Evolutionary conservation across 2,329 filamentous ascomycete species (phyloP).

Genomic region (Fusarium palustre): DNA sequence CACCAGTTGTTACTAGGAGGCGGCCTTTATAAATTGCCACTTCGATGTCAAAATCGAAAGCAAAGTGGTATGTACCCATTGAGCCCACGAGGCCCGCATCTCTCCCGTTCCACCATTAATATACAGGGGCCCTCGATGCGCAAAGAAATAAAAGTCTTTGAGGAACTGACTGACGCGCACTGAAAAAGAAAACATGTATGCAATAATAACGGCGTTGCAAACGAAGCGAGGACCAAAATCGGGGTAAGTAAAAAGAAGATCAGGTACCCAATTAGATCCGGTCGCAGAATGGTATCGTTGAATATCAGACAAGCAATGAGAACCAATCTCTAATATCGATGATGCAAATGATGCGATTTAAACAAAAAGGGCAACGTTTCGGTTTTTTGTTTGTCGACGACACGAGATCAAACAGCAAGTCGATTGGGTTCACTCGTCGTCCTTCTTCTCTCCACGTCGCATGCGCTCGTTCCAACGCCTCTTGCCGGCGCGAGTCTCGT

Average conservation of each 20-base stretch:
- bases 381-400: slow-evolving; percentile 9
- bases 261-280: slow-evolving; percentile 30
- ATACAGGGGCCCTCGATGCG: slow-evolving; percentile 28
- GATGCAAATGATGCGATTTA: slow-evolving; percentile 13
- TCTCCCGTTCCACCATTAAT: slow-evolving; percentile 31
- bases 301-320: slow-evolving; percentile 40
- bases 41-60: slow-evolving; percentile 3
- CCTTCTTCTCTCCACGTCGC: slow-evolving; percentile 51
- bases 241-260: slow-evolving; percentile 25
- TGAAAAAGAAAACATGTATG: slow-evolving; percentile 13
- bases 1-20: slow-evolving; percentile 1
- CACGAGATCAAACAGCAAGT: background rate
- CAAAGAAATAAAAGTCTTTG: slow-evolving; percentile 3
- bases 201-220: slow-evolving; percentile 1
- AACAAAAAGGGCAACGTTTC: slow-evolving; percentile 21
- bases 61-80: background rate
- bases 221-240: slow-evolving; percentile 2
- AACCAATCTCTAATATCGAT: slow-evolving; percentile 34
- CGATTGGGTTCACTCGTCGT: slow-evolving; percentile 44
- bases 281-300: slow-evolving; percentile 51
- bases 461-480: slow-evolving; percentile 75
- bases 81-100: background rate
- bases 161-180: slow-evolving; percentile 7
- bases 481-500: slow-evolving; percentile 90
- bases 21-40: slow-evolving; percentile 2